Evolutionary conservation across 139 green algal species (phyloP).

Genomic region (Chlorella sp.): DNA sequence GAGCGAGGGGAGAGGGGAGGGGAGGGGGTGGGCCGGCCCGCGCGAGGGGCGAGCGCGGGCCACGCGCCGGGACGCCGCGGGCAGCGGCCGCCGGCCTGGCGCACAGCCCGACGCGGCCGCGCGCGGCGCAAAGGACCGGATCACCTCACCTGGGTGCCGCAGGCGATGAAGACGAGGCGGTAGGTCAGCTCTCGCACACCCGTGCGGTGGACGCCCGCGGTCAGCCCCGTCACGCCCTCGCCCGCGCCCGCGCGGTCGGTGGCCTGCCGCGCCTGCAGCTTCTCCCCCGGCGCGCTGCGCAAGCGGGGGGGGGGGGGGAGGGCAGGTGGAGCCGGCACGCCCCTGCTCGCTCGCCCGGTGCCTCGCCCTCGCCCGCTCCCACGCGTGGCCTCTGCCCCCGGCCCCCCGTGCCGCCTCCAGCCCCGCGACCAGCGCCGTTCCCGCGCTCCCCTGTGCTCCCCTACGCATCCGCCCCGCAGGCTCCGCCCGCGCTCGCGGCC

Average conservation of each 20-base stretch:
- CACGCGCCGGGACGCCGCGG: too few species aligned
- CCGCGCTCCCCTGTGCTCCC: too few species aligned
- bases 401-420: too few species aligned
- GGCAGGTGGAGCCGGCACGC: neutral
- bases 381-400: too few species aligned
- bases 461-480: too few species aligned
- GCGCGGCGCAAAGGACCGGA: neutral
- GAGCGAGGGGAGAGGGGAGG: neutral
- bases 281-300: conserved; percentile 52
- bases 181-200: conserved; percentile 94
- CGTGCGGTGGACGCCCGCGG: conserved; percentile 45
- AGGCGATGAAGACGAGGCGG: conserved; percentile 88
- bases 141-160: conserved; percentile 53
- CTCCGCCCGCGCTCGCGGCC: too few species aligned
- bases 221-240: conserved; percentile 75
- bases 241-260: conserved; percentile 33
- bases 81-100: neutral
- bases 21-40: neutral
- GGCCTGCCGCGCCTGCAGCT: conserved; percentile 35
- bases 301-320: too few species aligned
- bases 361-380: too few species aligned
- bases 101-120: neutral
- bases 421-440: too few species aligned
- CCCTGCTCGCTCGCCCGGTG: too few species aligned
- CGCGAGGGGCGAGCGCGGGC: too few species aligned